phyloP scores from a whole-genome alignment of 768 basidiomycete species.

The Amanita pallidorosea region DNA sequence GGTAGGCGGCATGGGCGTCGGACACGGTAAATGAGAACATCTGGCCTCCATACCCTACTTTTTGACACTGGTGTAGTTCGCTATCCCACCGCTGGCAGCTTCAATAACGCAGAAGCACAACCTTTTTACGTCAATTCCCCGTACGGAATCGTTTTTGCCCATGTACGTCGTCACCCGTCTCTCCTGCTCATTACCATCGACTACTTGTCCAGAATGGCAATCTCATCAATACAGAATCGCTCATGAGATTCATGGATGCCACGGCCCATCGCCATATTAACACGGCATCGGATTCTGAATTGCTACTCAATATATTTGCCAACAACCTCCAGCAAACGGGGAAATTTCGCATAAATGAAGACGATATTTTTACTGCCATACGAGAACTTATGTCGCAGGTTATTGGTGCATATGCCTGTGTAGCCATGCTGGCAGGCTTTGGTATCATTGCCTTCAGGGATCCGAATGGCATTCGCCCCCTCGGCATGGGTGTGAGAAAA shows the following conservation, averaged over 20 bases:
- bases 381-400: slow-evolving; percentile 81
- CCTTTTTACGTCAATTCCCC: slow-evolving; percentile 99
- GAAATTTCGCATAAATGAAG: slow-evolving; percentile 98
- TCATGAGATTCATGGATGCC: slow-evolving; percentile 92
- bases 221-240: slow-evolving; percentile 79
- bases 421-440: slow-evolving; percentile 98
- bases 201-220: slow-evolving; percentile 75
- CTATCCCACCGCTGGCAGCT: slow-evolving; percentile 97
- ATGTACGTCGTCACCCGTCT: slow-evolving; percentile 43
- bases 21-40: slow-evolving; percentile 61
- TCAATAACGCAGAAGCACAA: slow-evolving; percentile 94
- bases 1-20: slow-evolving; percentile 93
- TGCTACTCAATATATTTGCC: slow-evolving; percentile 95
- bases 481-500: slow-evolving; percentile 74
- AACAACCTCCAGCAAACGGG: slow-evolving; percentile 97
- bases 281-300: slow-evolving; percentile 95
- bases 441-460: slow-evolving; percentile 97
- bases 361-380: slow-evolving; percentile 95
- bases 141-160: slow-evolving; percentile 96
- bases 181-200: slow-evolving; percentile 6
- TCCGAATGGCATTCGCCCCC: slow-evolving; percentile 92
- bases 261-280: slow-evolving; percentile 98
- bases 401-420: slow-evolving; percentile 92
- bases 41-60: slow-evolving; percentile 4
- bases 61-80: slow-evolving; percentile 46